Percentiles rank a stretch among this genome's conserved stretches.
These are phyloP conservation scores for Melampsora americana DNA, from an alignment of 1,284 basidiomycete genomes.

Conservation along the genomic window DNA sequence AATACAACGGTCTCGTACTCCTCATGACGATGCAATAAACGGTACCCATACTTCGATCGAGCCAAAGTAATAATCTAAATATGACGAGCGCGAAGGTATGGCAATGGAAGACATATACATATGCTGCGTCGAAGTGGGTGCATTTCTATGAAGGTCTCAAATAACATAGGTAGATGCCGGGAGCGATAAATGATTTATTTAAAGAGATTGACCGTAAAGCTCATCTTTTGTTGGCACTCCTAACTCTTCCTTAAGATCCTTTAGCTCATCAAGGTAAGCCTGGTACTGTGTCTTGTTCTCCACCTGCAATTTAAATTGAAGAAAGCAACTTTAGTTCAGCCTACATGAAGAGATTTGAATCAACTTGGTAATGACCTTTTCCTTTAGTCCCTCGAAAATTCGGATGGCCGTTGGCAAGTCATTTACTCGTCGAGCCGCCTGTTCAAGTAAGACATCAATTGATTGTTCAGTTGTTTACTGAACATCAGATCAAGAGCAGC, in stretches of 20 bases:
- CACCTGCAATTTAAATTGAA: conserved; percentile 59
- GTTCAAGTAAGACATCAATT: conserved; percentile 47
- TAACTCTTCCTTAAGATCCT: conserved; percentile 77
- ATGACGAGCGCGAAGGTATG: no score
- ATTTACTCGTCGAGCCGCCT: conserved; percentile 84
- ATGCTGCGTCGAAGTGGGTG: not conserved
- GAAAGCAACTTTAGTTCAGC: not conserved
- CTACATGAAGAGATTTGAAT: not conserved
- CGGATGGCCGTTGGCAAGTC: conserved; percentile 95
- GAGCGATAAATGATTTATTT: not conserved
- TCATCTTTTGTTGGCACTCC: conserved; percentile 59
- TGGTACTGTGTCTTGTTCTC: conserved; percentile 91
- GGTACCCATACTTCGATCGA: no score
- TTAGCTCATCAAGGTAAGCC: conserved; percentile 81
- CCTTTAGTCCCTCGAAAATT: conserved; percentile 66
- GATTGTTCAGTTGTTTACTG: no score
- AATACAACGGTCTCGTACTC: no score
- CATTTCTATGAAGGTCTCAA: not conserved
- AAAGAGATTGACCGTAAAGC: conserved; percentile 42
- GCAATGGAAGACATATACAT: no score
- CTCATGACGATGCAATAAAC: no score
- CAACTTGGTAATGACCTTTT: conserved; percentile 47
- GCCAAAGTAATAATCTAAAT: no score
- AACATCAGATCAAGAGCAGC: no score
- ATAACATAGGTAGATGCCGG: not conserved